phyloP scores from a whole-genome alignment of 805 yeast genomes.

The Millerozyma acaciae region DNA sequence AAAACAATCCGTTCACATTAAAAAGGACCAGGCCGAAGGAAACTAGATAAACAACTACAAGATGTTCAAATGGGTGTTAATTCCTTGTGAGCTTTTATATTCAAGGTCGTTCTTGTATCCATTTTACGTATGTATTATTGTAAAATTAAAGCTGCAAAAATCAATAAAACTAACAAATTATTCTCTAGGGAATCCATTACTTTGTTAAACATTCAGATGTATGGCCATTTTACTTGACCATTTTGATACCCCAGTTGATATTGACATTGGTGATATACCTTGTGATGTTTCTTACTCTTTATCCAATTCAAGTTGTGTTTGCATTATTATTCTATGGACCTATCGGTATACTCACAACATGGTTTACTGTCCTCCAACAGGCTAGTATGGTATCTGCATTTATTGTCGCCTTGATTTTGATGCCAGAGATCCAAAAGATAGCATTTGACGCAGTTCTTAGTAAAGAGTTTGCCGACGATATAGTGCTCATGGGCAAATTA shows the following conservation, averaged over 20 bases:
- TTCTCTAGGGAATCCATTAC: conserved; percentile 36
- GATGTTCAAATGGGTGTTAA: not conserved
- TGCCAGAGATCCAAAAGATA: conserved; percentile 45
- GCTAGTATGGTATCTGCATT: conserved; percentile 39
- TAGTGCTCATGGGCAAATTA: conserved; percentile 39
- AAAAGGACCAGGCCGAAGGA: no score
- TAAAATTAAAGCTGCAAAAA: conserved; percentile 5
- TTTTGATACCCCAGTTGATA: conserved; percentile 43
- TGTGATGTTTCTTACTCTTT: conserved; percentile 34
- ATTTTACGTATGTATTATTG: conserved; percentile 15
- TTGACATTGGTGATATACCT: conserved; percentile 34
- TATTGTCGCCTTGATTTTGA: conserved; percentile 38
- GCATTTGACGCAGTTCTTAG: conserved; percentile 48
- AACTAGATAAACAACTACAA: not conserved
- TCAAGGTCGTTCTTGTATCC: conserved; percentile 23
- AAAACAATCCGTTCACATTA: no score
- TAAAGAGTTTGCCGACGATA: conserved; percentile 42
- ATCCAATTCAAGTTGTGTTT: conserved; percentile 42
- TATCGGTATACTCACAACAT: conserved; percentile 43
- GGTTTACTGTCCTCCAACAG: conserved; percentile 42
- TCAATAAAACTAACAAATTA: conserved; percentile 1
- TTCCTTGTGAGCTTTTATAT: not conserved
- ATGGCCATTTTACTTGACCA: conserved; percentile 45
- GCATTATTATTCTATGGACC: conserved; percentile 48
- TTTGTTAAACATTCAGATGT: conserved; percentile 37